These are phyloP conservation scores for Rubia occidens DNA, from an alignment of 305 asterid species.

Conservation along the genomic window DNA sequence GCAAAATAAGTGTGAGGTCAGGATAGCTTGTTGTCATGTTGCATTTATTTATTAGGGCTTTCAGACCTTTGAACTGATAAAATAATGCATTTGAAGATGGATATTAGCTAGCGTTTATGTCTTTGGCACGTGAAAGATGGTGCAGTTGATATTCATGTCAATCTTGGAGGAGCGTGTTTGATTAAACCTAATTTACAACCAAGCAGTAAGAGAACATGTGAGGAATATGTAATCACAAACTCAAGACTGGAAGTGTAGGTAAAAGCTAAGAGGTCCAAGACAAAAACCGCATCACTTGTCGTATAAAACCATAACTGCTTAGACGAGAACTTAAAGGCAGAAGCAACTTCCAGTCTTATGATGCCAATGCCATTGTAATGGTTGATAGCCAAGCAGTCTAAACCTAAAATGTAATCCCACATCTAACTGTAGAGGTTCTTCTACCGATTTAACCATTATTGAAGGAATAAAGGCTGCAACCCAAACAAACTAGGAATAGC, in stretches of 20 bases:
- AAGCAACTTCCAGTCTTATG: background rate
- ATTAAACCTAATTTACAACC: background rate
- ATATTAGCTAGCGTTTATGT: background rate
- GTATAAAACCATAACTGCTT: background rate
- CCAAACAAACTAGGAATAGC: background rate
- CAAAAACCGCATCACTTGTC: background rate
- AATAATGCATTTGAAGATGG: background rate
- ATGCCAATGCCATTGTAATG: background rate
- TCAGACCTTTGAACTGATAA: background rate
- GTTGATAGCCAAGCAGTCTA: background rate
- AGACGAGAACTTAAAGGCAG: background rate
- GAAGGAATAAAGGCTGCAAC: background rate
- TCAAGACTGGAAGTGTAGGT: background rate
- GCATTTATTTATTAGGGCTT: background rate
- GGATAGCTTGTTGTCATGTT: background rate
- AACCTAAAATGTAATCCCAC: background rate
- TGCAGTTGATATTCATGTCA: slow-evolving; percentile 3
- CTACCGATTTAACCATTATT: background rate
- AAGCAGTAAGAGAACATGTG: background rate
- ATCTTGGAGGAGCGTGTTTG: background rate
- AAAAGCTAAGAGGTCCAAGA: background rate
- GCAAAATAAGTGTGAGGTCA: background rate
- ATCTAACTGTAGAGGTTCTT: background rate
- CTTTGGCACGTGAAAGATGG: background rate
- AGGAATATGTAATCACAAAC: background rate